Percentiles rank a stretch among this genome's conserved stretches.
phyloP scores from a whole-genome alignment of 371 early-diverging fungal genomes.

The Apophysomyces variabilis region DNA sequence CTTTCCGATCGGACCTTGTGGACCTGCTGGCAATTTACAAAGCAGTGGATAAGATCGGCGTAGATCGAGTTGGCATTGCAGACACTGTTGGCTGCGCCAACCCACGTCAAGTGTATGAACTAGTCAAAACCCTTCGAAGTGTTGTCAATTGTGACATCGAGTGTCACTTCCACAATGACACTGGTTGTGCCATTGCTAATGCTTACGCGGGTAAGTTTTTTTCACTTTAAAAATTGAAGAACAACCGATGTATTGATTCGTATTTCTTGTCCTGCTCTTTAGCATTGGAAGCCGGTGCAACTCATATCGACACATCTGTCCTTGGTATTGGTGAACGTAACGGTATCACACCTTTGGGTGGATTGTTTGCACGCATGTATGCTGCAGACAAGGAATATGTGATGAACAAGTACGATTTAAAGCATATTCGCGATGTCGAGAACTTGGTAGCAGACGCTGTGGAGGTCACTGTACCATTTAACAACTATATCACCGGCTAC shows the following conservation, averaged over 20 bases:
- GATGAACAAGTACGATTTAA: conserved; percentile 88
- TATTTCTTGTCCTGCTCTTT: neutral
- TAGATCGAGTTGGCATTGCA: conserved; percentile 97
- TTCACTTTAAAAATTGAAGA: neutral
- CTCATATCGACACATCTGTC: conserved; percentile 95
- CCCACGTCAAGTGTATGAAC: conserved; percentile 94
- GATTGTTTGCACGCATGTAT: conserved; percentile 92
- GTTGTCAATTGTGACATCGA: conserved; percentile 96
- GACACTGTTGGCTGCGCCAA: conserved; percentile 97
- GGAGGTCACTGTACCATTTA: conserved; percentile 93
- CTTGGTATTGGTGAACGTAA: conserved; percentile 97
- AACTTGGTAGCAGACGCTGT: conserved; percentile 94
- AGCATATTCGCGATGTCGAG: conserved; percentile 88
- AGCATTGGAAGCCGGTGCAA: conserved; percentile 94
- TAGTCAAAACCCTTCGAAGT: conserved; percentile 88
- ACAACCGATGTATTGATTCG: neutral
- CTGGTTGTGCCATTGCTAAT: conserved; percentile 96
- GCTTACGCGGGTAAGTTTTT: conserved; percentile 71
- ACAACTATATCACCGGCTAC: conserved; percentile 97
- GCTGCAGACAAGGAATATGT: conserved; percentile 88
- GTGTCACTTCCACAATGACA: conserved; percentile 97
- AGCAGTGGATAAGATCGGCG: conserved; percentile 93
- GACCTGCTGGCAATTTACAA: conserved; percentile 93
- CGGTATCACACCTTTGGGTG: conserved; percentile 94
- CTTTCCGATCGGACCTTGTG: conserved; percentile 93